Conservation (phyloP, 805 yeast genomes). For the Wickerhamomyces silvicola region DNA sequence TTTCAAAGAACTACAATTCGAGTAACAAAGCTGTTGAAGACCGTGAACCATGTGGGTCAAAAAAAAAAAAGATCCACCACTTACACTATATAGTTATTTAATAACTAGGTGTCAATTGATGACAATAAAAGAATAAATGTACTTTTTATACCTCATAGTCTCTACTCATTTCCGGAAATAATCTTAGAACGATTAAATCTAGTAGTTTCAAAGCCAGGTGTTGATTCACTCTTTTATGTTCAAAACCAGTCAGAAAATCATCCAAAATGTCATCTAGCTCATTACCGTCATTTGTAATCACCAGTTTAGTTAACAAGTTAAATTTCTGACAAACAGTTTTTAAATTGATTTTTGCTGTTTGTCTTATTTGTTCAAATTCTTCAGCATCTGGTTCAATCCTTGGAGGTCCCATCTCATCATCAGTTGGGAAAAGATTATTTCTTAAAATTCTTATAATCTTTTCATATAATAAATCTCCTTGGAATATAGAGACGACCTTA, state of each 20-base stretch:
- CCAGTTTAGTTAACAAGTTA: constrained; percentile 11
- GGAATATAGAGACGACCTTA: constrained; percentile 10
- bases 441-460: constrained; percentile 26
- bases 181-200: constrained; percentile 34
- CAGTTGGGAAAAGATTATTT: constrained; percentile 38
- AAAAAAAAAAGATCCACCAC: no score
- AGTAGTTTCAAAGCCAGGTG: constrained; percentile 34
- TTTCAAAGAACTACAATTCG: no score
- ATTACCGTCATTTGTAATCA: constrained; percentile 17
- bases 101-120: no score
- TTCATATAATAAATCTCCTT: constrained; percentile 14
- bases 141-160: neutral
- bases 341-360: constrained; percentile 22
- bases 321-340: constrained; percentile 16
- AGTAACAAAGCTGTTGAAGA: no score
- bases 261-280: constrained; percentile 22
- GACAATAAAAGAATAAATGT: no score
- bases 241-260: constrained; percentile 28
- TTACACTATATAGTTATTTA: no score
- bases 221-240: constrained; percentile 35
- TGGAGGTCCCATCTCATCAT: constrained; percentile 44
- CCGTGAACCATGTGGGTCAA: no score
- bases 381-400: constrained; percentile 33
- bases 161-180: constrained; percentile 31
- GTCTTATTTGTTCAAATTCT: constrained; percentile 29